These are phyloP conservation scores for Candida easanensis DNA, from an alignment of 805 yeast genomes.

Conservation along the genomic window DNA sequence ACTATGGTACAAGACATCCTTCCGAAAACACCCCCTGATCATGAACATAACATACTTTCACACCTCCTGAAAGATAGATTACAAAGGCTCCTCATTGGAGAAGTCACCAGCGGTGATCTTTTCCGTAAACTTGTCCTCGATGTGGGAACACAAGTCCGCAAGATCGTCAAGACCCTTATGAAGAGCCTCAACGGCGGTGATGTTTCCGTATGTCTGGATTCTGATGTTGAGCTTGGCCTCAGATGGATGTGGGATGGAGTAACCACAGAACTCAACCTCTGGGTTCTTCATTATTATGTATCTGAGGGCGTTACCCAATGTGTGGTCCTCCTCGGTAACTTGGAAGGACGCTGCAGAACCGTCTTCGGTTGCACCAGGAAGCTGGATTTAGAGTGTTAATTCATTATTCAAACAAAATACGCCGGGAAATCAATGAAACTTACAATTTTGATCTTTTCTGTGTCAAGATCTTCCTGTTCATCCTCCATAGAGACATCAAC, in stretches of 20 bases:
- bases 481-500: slow-evolving; percentile 29
- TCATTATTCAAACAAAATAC: background rate
- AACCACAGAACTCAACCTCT: slow-evolving; percentile 97
- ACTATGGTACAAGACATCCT: slow-evolving; percentile 1
- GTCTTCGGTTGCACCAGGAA: slow-evolving; percentile 89
- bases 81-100: slow-evolving; percentile 48
- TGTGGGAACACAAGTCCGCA: slow-evolving; percentile 74
- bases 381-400: slow-evolving; percentile 19
- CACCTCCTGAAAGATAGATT: slow-evolving; percentile 3
- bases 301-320: slow-evolving; percentile 90
- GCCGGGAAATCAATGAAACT: too few species aligned
- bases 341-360: slow-evolving; percentile 95
- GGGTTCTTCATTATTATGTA: slow-evolving; percentile 97
- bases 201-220: slow-evolving; percentile 85
- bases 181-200: slow-evolving; percentile 89
- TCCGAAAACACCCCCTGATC: background rate
- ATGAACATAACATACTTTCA: background rate
- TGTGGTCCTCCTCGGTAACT: slow-evolving; percentile 91
- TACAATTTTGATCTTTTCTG: slow-evolving; percentile 26
- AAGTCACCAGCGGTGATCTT: slow-evolving; percentile 57
- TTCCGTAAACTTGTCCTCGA: slow-evolving; percentile 76
- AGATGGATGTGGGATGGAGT: slow-evolving; percentile 97
- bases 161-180: slow-evolving; percentile 89
- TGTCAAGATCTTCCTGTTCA: slow-evolving; percentile 25
- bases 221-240: slow-evolving; percentile 86